phyloP scores from a whole-genome alignment of 192 early-diverging fungal genomes.

The Backusella macrospora region DNA sequence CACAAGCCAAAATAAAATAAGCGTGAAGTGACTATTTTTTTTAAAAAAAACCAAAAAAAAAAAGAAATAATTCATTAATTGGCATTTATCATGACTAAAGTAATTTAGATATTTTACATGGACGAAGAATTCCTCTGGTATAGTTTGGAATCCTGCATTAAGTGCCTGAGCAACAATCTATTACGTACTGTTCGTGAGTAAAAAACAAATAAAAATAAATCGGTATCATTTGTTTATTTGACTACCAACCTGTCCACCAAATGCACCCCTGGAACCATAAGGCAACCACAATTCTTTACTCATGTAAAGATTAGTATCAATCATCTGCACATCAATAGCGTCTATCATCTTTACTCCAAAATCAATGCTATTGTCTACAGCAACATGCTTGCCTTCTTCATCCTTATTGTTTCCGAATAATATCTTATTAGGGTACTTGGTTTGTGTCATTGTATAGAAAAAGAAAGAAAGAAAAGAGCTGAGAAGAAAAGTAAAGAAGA shows the following conservation, averaged over 20 bases:
- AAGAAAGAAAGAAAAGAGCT: background rate
- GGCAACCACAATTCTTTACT: constrained; percentile 82
- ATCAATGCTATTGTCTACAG: background rate
- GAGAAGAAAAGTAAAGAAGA: background rate
- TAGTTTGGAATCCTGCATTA: constrained; percentile 75
- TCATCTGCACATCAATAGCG: constrained; percentile 55
- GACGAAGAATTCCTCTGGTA: constrained; percentile 61
- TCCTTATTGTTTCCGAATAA: background rate
- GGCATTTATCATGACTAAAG: background rate
- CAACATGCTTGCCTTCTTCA: background rate
- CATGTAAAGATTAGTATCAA: constrained; percentile 75
- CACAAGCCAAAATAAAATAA: constrained; percentile 85
- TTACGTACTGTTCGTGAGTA: background rate
- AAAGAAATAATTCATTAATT: background rate
- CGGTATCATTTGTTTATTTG: background rate
- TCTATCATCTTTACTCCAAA: constrained; percentile 31
- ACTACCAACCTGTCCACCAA: constrained; percentile 63
- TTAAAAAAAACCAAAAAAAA: too few relatives aligned
- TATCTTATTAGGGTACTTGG: constrained; percentile 9
- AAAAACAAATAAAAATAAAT: background rate
- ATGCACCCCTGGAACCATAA: constrained; percentile 79
- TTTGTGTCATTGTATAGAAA: background rate
- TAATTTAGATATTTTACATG: constrained; percentile 44
- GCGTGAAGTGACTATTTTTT: constrained; percentile 71
- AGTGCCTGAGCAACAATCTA: constrained; percentile 63